These are phyloP conservation scores for Paracoccidioides brasiliensis DNA, from an alignment of 2,329 filamentous ascomycete species.

Conservation along the genomic window DNA sequence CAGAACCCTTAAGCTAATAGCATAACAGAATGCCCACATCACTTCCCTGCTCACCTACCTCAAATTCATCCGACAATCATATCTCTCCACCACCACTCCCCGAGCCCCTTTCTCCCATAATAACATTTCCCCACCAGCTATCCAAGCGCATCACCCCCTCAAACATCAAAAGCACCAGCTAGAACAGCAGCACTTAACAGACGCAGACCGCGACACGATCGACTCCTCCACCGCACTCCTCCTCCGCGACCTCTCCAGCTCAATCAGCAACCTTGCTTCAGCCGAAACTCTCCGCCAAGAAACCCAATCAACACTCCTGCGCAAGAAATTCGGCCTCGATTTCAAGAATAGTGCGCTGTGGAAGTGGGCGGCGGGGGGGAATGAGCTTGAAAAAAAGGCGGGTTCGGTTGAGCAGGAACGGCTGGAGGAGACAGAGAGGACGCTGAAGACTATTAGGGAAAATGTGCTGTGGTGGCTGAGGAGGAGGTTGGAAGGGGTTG, in stretches of 20 bases:
- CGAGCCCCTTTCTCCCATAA: conserved; percentile 36
- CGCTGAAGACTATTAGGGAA: conserved; percentile 59
- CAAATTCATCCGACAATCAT: conserved; percentile 70
- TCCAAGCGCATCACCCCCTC: conserved; percentile 24
- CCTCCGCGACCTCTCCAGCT: conserved; percentile 70
- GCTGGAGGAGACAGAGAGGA: conserved; percentile 58
- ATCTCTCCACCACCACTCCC: conserved; percentile 68
- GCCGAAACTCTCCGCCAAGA: conserved; percentile 72
- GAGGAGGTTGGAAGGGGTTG: conserved; percentile 60
- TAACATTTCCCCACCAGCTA: conserved; percentile 25
- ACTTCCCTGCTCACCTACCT: conserved; percentile 67
- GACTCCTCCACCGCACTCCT: conserved; percentile 77
- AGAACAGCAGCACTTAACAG: conserved; percentile 50
- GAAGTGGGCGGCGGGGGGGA: conserved; percentile 49
- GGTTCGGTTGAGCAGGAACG: conserved; percentile 54
- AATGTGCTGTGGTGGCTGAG: conserved; percentile 73
- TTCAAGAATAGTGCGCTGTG: conserved; percentile 40
- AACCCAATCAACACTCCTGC: conserved; percentile 56
- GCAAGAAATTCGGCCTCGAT: conserved; percentile 53
- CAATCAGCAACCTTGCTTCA: conserved; percentile 65
- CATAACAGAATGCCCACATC: conserved; percentile 66
- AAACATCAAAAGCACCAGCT: conserved; percentile 23
- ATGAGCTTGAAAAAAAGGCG: conserved; percentile 27
- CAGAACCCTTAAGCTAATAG: neutral
- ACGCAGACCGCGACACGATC: conserved; percentile 71